Percentiles rank a stretch among this genome's conserved stretches.
Evolutionary conservation across 345 rosid genomes (phyloP).

Genomic region (Gossypium anomalum): DNA sequence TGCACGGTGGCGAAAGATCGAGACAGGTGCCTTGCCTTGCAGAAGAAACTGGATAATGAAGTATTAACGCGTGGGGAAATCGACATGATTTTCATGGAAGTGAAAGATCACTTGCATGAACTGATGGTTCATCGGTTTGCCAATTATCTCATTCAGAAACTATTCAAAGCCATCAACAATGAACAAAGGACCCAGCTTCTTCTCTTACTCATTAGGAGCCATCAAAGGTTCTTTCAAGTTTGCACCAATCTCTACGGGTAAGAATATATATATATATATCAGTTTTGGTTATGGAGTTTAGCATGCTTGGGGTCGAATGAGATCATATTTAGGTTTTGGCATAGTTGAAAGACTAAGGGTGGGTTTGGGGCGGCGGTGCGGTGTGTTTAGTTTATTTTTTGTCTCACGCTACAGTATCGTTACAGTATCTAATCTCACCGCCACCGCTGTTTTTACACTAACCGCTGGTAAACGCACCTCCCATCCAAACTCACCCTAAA

Average conservation of each 20-base stretch:
- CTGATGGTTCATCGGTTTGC: constrained; percentile 23
- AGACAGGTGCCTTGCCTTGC: constrained; percentile 8
- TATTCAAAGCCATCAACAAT: constrained; percentile 18
- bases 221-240: constrained; percentile 10
- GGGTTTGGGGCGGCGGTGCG: too few relatives aligned
- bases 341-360: too few relatives aligned
- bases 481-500: too few relatives aligned
- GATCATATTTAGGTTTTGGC: too few relatives aligned
- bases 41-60: constrained; percentile 1
- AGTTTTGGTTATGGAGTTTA: neutral
- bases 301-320: too few relatives aligned
- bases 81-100: constrained; percentile 26
- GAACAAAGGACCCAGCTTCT: constrained; percentile 23
- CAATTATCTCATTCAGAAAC: constrained; percentile 26
- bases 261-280: neutral
- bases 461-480: too few relatives aligned
- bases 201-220: neutral
- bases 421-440: too few relatives aligned
- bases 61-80: neutral
- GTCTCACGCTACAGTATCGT: too few relatives aligned
- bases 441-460: too few relatives aligned
- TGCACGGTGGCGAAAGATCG: constrained; percentile 17
- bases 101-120: constrained; percentile 26
- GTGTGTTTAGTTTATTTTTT: too few relatives aligned
- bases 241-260: constrained; percentile 31